These are phyloP conservation scores for Leptographium flavum DNA, from an alignment of 2,329 filamentous ascomycete genomes.

Conservation along the genomic window DNA sequence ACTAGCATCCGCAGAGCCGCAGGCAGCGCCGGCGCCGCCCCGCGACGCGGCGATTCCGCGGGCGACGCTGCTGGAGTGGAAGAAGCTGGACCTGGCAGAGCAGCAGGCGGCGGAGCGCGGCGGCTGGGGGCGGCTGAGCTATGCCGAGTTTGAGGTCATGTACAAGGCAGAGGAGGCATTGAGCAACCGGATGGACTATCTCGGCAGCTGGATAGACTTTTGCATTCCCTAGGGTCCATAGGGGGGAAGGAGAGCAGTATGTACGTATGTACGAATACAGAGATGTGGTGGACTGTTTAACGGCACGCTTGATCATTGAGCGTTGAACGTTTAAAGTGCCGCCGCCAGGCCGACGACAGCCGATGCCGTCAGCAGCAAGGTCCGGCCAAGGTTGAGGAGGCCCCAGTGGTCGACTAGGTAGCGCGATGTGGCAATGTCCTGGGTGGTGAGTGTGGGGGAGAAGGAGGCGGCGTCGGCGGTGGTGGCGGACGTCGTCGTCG, in stretches of 20 bases:
- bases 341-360: slow-evolving; percentile 3
- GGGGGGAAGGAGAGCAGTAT: not conserved
- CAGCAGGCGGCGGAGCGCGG: slow-evolving; percentile 54
- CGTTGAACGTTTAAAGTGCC: not conserved
- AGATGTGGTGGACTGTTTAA: no score
- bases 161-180: slow-evolving; percentile 54
- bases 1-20: not conserved
- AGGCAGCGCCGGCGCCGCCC: not conserved
- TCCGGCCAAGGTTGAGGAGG: slow-evolving; percentile 29
- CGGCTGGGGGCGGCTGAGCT: slow-evolving; percentile 67
- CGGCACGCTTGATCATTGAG: no score
- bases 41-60: slow-evolving; percentile 13
- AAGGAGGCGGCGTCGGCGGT: no score
- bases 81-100: slow-evolving; percentile 49
- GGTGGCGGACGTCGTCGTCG: slow-evolving; percentile 4
- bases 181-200: slow-evolving; percentile 57
- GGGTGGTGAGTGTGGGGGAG: no score
- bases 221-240: slow-evolving; percentile 38
- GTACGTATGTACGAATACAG: no score
- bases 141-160: slow-evolving; percentile 63
- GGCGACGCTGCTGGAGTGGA: slow-evolving; percentile 31
- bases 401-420: slow-evolving; percentile 41
- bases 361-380: slow-evolving; percentile 9
- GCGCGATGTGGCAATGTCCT: slow-evolving; percentile 23
- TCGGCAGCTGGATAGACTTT: slow-evolving; percentile 84